phyloP scores from a whole-genome alignment of 352 stramenopile species.

The Phytophthora ohioensis region DNA sequence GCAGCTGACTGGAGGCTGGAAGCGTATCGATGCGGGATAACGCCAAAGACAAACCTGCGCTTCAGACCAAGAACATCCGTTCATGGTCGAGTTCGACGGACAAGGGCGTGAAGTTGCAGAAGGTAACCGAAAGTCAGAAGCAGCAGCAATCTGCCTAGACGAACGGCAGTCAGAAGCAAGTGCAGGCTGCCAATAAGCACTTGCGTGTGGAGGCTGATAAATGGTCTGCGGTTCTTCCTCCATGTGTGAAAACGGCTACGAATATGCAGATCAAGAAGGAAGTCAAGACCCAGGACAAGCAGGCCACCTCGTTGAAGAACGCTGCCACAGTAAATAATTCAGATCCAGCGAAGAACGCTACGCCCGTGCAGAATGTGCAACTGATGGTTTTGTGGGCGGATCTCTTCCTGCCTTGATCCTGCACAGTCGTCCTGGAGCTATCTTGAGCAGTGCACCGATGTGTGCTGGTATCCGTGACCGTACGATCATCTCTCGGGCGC shows the following conservation, averaged over 20 bases:
- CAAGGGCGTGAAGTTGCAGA: not conserved
- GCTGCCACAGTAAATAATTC: too few species aligned
- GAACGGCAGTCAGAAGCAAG: not conserved
- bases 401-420: not conserved
- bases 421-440: not conserved
- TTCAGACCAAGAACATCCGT: too few species aligned
- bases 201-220: not conserved
- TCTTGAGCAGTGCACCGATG: not conserved
- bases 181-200: not conserved
- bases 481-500: too few species aligned
- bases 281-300: too few species aligned
- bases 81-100: too few species aligned
- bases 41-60: not conserved
- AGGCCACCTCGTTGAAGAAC: too few species aligned
- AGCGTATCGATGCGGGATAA: not conserved
- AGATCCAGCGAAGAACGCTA: too few species aligned
- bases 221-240: not conserved
- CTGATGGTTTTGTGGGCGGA: not conserved
- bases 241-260: too few species aligned
- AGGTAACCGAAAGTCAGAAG: not conserved
- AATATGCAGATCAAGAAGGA: too few species aligned
- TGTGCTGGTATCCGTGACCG: too few species aligned
- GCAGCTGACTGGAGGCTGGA: not conserved
- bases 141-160: not conserved
- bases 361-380: not conserved